Percentiles rank a stretch among this genome's conserved stretches.
These are phyloP conservation scores for Monilinia fructicola DNA, from an alignment of 2,329 filamentous ascomycete species.

Conservation along the genomic window DNA sequence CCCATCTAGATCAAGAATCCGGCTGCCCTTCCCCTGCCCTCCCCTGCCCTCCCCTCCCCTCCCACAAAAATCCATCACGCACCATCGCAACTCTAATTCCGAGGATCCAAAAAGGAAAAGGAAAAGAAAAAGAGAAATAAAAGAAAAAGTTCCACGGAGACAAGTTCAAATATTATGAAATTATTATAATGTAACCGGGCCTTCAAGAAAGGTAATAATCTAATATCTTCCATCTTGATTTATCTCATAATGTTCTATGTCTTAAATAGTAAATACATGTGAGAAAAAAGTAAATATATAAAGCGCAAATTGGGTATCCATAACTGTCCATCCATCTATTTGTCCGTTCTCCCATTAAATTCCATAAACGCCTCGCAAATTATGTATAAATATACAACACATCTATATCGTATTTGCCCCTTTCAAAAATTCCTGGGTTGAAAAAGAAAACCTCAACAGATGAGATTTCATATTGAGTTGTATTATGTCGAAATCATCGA, in stretches of 20 bases:
- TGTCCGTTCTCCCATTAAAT: neutral
- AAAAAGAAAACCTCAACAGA: neutral
- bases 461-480: neutral
- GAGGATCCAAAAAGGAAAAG: no score
- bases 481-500: neutral
- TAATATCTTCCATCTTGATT: neutral
- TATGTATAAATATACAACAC: neutral
- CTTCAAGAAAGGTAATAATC: no score
- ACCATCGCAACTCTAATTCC: no score
- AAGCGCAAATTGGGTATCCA: constrained; percentile 16
- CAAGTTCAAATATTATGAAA: no score
- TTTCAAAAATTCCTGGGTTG: neutral
- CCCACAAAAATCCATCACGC: no score
- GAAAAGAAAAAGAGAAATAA: no score
- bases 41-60: no score
- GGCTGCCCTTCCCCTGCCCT: no score
- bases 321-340: neutral
- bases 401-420: neutral
- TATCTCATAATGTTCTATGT: neutral
- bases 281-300: neutral
- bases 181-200: no score
- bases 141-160: no score
- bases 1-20: no score
- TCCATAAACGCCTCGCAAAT: constrained; percentile 1
- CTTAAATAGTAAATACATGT: neutral